Percentiles rank a stretch among this genome's conserved stretches.
Evolutionary conservation across 768 basidiomycete species (phyloP).

Genomic region (Leucocoprinus sp.): DNA sequence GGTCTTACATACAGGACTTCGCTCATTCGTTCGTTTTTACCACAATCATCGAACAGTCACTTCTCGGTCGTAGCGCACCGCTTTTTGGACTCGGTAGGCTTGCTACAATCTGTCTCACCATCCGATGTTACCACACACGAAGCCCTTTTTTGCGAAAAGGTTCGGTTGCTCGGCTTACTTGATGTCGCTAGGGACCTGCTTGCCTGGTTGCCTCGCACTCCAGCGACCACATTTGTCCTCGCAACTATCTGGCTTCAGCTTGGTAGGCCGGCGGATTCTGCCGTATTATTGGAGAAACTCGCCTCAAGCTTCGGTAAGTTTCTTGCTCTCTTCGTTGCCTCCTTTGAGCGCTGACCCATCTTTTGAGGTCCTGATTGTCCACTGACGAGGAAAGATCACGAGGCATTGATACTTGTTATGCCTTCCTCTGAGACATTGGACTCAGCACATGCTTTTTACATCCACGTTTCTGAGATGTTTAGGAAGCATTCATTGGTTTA

Average conservation of each 20-base stretch:
- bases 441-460: slow-evolving; percentile 67
- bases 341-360: slow-evolving; percentile 5
- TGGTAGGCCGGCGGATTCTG: slow-evolving; percentile 68
- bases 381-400: slow-evolving; percentile 51
- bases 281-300: slow-evolving; percentile 61
- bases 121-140: slow-evolving; percentile 62
- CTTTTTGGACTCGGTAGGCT: slow-evolving; percentile 58
- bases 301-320: slow-evolving; percentile 67
- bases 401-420: slow-evolving; percentile 53
- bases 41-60: slow-evolving; percentile 38
- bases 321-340: not conserved
- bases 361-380: slow-evolving; percentile 38
- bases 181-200: slow-evolving; percentile 56
- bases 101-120: slow-evolving; percentile 63
- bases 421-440: slow-evolving; percentile 48
- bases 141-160: slow-evolving; percentile 60
- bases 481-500: slow-evolving; percentile 44
- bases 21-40: slow-evolving; percentile 54
- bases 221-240: slow-evolving; percentile 67
- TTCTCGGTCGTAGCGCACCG: slow-evolving; percentile 58
- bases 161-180: slow-evolving; percentile 57
- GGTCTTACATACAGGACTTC: slow-evolving; percentile 45
- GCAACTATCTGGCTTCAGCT: slow-evolving; percentile 58
- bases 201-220: slow-evolving; percentile 72
- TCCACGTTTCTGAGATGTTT: slow-evolving; percentile 71